Evolutionary conservation across 2,329 filamentous ascomycete genomes (phyloP).

Genomic region (Ciborinia camelliae): DNA sequence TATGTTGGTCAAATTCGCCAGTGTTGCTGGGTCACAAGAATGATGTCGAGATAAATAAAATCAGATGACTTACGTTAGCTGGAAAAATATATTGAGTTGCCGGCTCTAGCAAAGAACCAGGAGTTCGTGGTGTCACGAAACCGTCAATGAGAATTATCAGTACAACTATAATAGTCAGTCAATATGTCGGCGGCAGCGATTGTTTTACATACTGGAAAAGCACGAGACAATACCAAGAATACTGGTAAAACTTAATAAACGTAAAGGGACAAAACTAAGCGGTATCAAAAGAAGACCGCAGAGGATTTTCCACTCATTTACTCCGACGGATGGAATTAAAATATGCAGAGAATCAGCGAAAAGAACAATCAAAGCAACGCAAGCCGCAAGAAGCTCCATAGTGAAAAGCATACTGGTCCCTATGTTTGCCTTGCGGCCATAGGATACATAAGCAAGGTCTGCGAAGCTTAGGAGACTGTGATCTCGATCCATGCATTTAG

Average conservation of each 20-base stretch:
- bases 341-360: conserved; percentile 86
- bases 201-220: conserved; percentile 68
- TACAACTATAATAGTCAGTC: conserved; percentile 58
- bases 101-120: conserved; percentile 80
- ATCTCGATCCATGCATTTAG: conserved; percentile 86
- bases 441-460: conserved; percentile 87
- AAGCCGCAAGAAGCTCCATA: conserved; percentile 80
- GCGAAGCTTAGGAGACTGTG: conserved; percentile 87
- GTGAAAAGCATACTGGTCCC: conserved; percentile 84
- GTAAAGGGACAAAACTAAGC: conserved; percentile 79
- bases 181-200: neutral
- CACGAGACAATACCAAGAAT: conserved; percentile 90
- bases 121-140: conserved; percentile 72
- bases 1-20: neutral
- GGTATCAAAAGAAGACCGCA: conserved; percentile 77
- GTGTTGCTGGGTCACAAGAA: neutral
- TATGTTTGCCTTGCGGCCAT: conserved; percentile 76
- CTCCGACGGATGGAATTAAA: conserved; percentile 67
- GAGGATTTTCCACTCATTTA: conserved; percentile 78
- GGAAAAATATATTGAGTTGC: conserved; percentile 80
- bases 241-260: conserved; percentile 83
- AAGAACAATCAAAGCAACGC: conserved; percentile 85
- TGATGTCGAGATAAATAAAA: neutral
- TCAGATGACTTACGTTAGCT: conserved; percentile 47
- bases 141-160: conserved; percentile 80